Evolutionary conservation across 768 basidiomycete genomes (phyloP), one percentile per base, ranked within the genome.

Genomic region (Galerina marginata): DNA sequence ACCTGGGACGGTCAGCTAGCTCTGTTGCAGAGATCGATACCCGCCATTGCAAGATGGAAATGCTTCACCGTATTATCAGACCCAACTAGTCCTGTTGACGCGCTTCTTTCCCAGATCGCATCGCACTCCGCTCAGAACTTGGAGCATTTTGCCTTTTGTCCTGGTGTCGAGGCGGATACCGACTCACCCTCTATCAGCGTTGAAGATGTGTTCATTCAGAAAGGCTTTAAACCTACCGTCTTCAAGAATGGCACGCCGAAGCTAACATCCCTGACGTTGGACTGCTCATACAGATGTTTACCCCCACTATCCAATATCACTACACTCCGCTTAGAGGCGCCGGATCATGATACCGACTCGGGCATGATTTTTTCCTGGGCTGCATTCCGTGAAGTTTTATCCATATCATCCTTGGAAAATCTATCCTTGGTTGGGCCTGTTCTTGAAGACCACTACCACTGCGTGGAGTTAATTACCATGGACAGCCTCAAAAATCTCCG

Each of bases 281-380:
- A 68, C 40, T 43, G 45, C 9, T 33, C 63, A 12, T 23, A 12
- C 10, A 42, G 43, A 1, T 54, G 52, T 33, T 39, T 62, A 9
- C 66, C 68, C 2, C 65, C 67, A 11, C 36, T 67, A 5, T 53
- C 58, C n/a, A 66, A 61, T 33, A 42, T 68, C n/a, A 65, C 64
- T 6, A 63, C 63, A 10, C 59, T 69, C 2, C 62, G 63, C 33
- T 51, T 69, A 40, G 67, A 69, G 47, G 40, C 59, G 36, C 52
- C 38, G 15, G 44, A 51, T 20, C 20, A 20, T 20, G 20, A 20
- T 20, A 11, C 15, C 16, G 15, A 42, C 37, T 20, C 14, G 4
- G 14, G 36, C 1, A 29, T 20, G 0, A 9, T 38, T 2, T 40
- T 52, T 25, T 9, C 43, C 12, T 59, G 39, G 44, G 0, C 29